phyloP scores from a whole-genome alignment of 2,329 filamentous ascomycete genomes.

The Nothopassalora personata region DNA sequence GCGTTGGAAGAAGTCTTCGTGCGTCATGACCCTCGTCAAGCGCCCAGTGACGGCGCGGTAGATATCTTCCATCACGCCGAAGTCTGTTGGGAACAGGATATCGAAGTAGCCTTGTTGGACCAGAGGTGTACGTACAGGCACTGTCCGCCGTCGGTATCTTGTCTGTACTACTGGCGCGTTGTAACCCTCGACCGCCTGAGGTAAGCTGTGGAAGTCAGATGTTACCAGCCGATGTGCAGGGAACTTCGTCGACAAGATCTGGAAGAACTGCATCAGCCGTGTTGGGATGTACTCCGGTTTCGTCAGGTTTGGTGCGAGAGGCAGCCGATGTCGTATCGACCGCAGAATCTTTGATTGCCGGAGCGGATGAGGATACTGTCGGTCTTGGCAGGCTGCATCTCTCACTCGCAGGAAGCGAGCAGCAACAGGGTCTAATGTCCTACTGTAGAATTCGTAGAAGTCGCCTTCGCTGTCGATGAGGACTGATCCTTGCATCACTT shows the following conservation, averaged over 20 bases:
- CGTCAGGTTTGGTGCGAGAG: constrained; percentile 71
- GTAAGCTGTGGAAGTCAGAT: constrained; percentile 83
- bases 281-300: constrained; percentile 91
- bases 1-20: constrained; percentile 82
- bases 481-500: constrained; percentile 81
- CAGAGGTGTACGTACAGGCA: constrained; percentile 83
- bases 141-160: constrained; percentile 76
- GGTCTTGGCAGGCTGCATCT: constrained; percentile 61
- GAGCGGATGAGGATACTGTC: constrained; percentile 58
- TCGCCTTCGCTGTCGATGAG: constrained; percentile 80
- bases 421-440: constrained; percentile 73
- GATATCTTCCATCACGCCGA: constrained; percentile 80
- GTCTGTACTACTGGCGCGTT: constrained; percentile 97
- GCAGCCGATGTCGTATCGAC: constrained; percentile 58
- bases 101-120: constrained; percentile 99
- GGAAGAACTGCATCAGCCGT: constrained; percentile 92
- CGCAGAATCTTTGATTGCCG: constrained; percentile 52
- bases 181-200: constrained; percentile 73
- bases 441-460: constrained; percentile 90
- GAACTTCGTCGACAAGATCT: constrained; percentile 81
- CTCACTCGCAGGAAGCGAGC: constrained; percentile 79
- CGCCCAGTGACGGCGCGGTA: constrained; percentile 92
- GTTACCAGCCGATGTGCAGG: constrained; percentile 83
- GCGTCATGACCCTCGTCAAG: constrained; percentile 74
- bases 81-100: constrained; percentile 96